phyloP scores from a whole-genome alignment of 176 grass and related monocot species.

The Phoenix roebelenii region DNA sequence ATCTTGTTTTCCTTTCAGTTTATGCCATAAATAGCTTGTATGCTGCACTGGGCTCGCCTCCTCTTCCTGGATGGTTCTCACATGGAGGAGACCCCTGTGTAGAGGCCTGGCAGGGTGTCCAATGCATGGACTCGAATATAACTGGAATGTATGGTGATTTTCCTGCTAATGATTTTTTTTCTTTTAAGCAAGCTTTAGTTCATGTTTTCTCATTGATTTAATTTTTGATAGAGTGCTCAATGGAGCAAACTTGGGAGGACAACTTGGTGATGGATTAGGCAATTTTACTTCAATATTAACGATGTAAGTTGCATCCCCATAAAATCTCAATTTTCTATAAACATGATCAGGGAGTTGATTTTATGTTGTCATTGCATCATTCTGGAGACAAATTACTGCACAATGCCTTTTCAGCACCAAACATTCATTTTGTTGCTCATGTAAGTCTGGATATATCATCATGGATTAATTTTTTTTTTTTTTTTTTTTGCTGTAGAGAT shows the following conservation, averaged over 20 bases:
- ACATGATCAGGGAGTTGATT: constrained; percentile 5
- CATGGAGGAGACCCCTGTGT: constrained; percentile 81
- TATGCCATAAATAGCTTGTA: constrained; percentile 87
- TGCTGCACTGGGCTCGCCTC: constrained; percentile 52
- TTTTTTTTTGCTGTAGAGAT: constrained; percentile 38
- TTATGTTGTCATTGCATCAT: constrained; percentile 2
- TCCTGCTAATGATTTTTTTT: constrained; percentile 1
- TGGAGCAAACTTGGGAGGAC: constrained; percentile 64
- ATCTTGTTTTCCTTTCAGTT: constrained; percentile 35
- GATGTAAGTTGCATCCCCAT: constrained; percentile 45
- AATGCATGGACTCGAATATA: constrained; percentile 66
- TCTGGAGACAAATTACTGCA: too few species aligned
- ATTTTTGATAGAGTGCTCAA: constrained; percentile 49
- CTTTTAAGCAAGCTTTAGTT: neutral
- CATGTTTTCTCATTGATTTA: constrained; percentile 18
- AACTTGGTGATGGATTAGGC: constrained; percentile 63
- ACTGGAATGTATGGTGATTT: constrained; percentile 79
- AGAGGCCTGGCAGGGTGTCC: constrained; percentile 79
- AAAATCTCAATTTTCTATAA: constrained; percentile 16
- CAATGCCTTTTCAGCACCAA: too few species aligned
- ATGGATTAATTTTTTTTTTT: neutral
- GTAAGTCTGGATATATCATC: neutral
- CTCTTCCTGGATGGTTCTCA: constrained; percentile 59
- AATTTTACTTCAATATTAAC: constrained; percentile 79
- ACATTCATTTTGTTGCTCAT: neutral